Evolutionary conservation across 495 filamentous ascomycete genomes (phyloP), one percentile per base, ranked within the genome.

Genomic region (Trichodelitschia bisporula): DNA sequence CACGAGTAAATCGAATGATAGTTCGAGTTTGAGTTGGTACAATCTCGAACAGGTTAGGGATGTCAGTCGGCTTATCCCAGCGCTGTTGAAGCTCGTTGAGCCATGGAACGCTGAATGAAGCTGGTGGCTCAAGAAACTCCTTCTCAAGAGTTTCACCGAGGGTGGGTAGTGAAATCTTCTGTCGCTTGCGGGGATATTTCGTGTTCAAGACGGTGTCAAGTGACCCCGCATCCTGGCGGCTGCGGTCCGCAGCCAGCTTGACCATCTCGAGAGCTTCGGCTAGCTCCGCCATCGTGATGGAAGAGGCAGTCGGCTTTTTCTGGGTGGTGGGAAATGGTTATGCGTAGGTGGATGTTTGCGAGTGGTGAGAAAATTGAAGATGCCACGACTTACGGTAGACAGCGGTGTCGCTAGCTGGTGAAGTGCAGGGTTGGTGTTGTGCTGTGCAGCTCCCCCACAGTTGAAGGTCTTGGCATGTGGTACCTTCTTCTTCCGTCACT

Each of bases 1-100:
- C 80, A 31, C 89, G 65, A 25, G 68, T 70, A 50, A 97, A 97
- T 28, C 86, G 74, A 32, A 77, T 86, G 39, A 92, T 70, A 11
- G 82, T 92, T 31, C 86, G 71, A 2, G 79, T 77, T 53, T 95
- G 89, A 0, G 82, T 91, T 11, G 80, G 78, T 4, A 79, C 78
- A 23, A 95, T 57, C 34, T 71, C 64, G 53, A 91, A 91, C 14
- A 93, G 62, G 30, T 76, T 65, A 12, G 65, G 64, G 45, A 77
- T 72, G 40, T 89, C 69, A 19, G 66, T 61, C 8, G 77, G 59
- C 26, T 64, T 56, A 34, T 92, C 77, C 84, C 80, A 95, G 51
- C 80, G 64, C 64, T 77, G 75, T 50, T 97, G 86, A 14, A 97
- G 48, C 24, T 62, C 61, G 48, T 91, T 79, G 29, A 95, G 57